Conservation (phyloP, 768 basidiomycete species). For the Suillus americanus region DNA sequence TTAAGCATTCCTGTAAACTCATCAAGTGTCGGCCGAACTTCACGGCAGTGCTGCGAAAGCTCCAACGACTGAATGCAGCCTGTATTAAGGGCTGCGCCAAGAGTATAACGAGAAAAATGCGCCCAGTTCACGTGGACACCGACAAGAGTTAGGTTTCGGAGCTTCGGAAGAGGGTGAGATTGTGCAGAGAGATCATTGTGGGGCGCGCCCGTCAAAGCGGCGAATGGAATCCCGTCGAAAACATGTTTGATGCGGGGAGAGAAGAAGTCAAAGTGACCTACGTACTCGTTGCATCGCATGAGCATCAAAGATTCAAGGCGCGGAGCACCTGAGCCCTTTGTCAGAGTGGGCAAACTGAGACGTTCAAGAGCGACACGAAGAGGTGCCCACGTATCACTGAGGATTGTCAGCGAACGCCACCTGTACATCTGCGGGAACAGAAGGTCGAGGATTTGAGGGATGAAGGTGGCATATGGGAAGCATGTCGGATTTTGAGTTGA, state of each 20-base stretch:
- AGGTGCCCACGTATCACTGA: constrained; percentile 58
- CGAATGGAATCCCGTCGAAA: constrained; percentile 34
- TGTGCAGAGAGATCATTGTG: constrained; percentile 11
- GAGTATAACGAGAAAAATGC: constrained; percentile 34
- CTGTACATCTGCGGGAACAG: constrained; percentile 52
- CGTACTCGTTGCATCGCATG: constrained; percentile 61
- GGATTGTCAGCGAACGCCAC: constrained; percentile 52
- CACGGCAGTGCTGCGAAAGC: constrained; percentile 50
- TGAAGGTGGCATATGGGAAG: constrained; percentile 11
- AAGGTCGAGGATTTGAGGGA: constrained; percentile 33
- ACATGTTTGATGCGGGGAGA: constrained; percentile 39
- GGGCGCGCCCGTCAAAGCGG: constrained; percentile 15
- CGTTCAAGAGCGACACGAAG: constrained; percentile 51
- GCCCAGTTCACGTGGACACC: constrained; percentile 61
- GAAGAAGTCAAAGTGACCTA: constrained; percentile 45
- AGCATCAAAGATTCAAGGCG: constrained; percentile 50
- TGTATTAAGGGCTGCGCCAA: background rate
- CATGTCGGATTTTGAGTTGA: background rate
- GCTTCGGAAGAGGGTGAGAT: constrained; percentile 34
- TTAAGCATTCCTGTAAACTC: constrained; percentile 45
- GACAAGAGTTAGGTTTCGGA: constrained; percentile 49
- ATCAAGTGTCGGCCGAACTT: constrained; percentile 50
- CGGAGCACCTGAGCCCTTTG: constrained; percentile 30
- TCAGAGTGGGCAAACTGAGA: constrained; percentile 37
- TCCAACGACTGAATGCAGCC: constrained; percentile 38